Base-by-base conservation (phyloP, 129 eudicot genomes). In the Centaurea solstitialis region DNA sequence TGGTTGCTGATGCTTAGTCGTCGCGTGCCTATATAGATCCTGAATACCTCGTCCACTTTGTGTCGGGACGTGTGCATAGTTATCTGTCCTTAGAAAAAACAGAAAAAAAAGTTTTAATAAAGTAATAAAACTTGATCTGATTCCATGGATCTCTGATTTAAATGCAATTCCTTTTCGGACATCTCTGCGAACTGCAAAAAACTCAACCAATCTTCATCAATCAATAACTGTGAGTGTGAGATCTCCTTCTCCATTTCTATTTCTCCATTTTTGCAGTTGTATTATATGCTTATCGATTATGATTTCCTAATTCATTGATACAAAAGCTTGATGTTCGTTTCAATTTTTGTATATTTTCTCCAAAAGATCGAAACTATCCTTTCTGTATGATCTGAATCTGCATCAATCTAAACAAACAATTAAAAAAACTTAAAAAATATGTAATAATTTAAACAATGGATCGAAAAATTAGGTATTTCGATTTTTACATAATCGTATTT, bases 381-480 rank as follows among this genome's bases (percentile, higher is more conserved):
- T 64, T 80, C 37, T 80, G 53, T 73, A 67, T 64, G 74, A 28
- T 73, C 74, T 80, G 79, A 75, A 73, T 80, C 79, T 26, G 38
- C 37, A 43, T 73, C 13, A 18, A 73, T 41, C 53, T 64, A 23
- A 65, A 15, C 12, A 37, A 26, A 73, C 35, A 12, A 73, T 57
- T 4, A 5, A 41, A 7, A 71, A 22, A 18, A 33, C 8, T 35
- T 23, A 23, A 45, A 45, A 21, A 74, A 23, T 12, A 22, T 5
- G 11, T 28, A 41, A 73, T 74, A 38, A 57, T 13, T 9, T 21
- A 62, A 18, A 62, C 68, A 5, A 12, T 64, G 30, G 68, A 64
- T 64, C 22, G n/a, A 0, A 17, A 2, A 0, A 17, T 57, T 57
- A n/a, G 22, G 22, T 20, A 57, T 57, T 57, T 17, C 65, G 22